Base-by-base conservation (phyloP, 495 filamentous ascomycete species). In the Jackrogersella minutella region DNA sequence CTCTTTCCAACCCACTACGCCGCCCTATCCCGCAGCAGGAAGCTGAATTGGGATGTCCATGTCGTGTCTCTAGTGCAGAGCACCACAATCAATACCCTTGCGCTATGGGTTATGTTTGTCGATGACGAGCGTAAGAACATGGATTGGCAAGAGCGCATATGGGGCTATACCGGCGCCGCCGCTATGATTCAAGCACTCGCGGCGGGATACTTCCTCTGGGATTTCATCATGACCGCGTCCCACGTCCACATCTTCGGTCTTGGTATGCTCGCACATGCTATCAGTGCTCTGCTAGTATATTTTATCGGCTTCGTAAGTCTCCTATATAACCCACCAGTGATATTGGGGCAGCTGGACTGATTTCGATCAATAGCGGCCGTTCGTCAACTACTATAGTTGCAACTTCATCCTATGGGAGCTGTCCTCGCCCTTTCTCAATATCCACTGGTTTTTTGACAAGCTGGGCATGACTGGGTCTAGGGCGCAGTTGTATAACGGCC, bases 361-460 rank as follows among this genome's bases (percentile, higher is more conserved):
- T 50, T 7, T 33, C 2, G 5, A 43, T n/a, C 22, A 39, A 68
- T 74, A 97, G 93, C 83, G 92, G 64, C 95, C 95, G 0, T 97
- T 97, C 74, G 80, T 97, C 66, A 97, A 97, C 80, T 97, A 88
- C 82, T 98, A 97, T 78, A 91, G 87, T 54, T 84, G 88, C 14
- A 86, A 87, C 52, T 98, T 99, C 81, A 92, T 99, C 72, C 92
- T 99, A 70, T 99, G 97, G 84, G 95, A 99, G 81, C 90, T 99
- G 57, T 97, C 92, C 54, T 90, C 87, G 68, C 93, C 93, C 11
- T 94, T 96, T 81, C 88, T 96, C 71, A 96, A 97, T 76, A 91
- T 98, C 78, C 95, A 99, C 84, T 99, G 95, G 95, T 98, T 99
- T 85, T 93, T 90, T 73, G 95, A 99, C 81, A 99, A 99, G 80